These are phyloP conservation scores for Keithomyces neogunnii DNA, from an alignment of 2,329 filamentous ascomycete species.

Conservation along the genomic window DNA sequence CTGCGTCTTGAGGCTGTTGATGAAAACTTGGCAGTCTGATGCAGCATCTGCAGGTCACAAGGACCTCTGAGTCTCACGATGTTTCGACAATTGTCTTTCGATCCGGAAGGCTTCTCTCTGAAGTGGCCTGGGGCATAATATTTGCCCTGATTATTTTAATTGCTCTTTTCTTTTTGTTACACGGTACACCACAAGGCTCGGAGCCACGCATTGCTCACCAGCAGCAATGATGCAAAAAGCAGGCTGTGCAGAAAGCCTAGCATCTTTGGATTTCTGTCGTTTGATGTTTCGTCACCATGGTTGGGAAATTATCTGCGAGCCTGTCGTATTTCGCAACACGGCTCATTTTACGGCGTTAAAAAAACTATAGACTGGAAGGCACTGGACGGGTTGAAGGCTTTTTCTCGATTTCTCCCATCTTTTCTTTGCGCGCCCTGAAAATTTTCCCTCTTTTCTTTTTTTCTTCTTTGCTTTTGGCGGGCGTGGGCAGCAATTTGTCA, in stretches of 20 bases:
- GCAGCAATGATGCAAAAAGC: conserved; percentile 22
- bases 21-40: neutral
- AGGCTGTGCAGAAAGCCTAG: conserved; percentile 11
- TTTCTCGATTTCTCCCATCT: conserved; percentile 7
- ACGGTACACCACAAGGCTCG: conserved; percentile 26
- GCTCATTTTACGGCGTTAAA: conserved; percentile 22
- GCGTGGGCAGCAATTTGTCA: conserved; percentile 8
- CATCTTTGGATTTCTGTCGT: conserved; percentile 6
- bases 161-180: conserved; percentile 17
- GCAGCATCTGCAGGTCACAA: neutral
- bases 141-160: conserved; percentile 11
- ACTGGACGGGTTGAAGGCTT: neutral
- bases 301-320: conserved; percentile 7
- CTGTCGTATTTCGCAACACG: conserved; percentile 6
- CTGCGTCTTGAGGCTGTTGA: neutral
- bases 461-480: conserved; percentile 3
- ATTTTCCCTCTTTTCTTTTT: neutral
- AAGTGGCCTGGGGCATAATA: conserved; percentile 17
- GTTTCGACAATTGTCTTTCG: neutral
- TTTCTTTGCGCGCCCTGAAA: neutral
- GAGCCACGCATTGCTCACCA: conserved; percentile 30
- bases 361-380: conserved; percentile 19
- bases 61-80: neutral
- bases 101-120: conserved; percentile 15
- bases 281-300: conserved; percentile 1